Conservation (phyloP, 257 asterid species). For the Scutellaria barbata region DNA sequence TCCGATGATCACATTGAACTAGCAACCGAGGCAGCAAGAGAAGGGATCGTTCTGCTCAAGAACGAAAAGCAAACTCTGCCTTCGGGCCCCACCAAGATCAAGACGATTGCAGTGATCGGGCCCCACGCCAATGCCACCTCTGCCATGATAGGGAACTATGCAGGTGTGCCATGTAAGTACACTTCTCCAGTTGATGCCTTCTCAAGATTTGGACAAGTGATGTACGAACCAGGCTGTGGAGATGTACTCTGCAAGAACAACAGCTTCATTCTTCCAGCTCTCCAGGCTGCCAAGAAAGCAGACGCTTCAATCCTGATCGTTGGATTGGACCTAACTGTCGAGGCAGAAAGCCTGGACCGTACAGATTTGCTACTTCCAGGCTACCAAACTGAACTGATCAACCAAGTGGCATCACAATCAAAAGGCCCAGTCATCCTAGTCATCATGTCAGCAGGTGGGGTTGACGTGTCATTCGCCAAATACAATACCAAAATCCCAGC, state of each 20-base stretch:
- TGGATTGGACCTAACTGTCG: conserved; percentile 45
- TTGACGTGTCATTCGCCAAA: conserved; percentile 50
- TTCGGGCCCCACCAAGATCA: conserved; percentile 9
- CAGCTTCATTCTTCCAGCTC: conserved; percentile 38
- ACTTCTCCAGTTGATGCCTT: conserved; percentile 45
- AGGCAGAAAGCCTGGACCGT: conserved; percentile 50
- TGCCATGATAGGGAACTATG: conserved; percentile 53
- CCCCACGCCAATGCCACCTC: conserved; percentile 53
- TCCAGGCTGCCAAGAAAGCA: conserved; percentile 44
- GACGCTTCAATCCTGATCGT: conserved; percentile 45
- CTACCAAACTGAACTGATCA: conserved; percentile 39
- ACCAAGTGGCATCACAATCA: conserved; percentile 38
- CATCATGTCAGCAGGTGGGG: conserved; percentile 50
- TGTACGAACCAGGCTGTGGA: conserved; percentile 45
- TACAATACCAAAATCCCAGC: conserved; percentile 27
- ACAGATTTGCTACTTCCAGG: conserved; percentile 48
- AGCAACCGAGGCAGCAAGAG: conserved; percentile 55
- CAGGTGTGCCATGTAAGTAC: conserved; percentile 51
- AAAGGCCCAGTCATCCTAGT: conserved; percentile 54
- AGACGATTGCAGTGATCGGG: conserved; percentile 50
- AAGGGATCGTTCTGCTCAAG: conserved; percentile 61
- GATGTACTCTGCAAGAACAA: conserved; percentile 41
- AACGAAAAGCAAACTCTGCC: conserved; percentile 46
- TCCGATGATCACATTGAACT: conserved; percentile 38
- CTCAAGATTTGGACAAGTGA: conserved; percentile 22